Conservation (phyloP, 192 early-diverging fungal genomes). For the Coemansia sp. region DNA sequence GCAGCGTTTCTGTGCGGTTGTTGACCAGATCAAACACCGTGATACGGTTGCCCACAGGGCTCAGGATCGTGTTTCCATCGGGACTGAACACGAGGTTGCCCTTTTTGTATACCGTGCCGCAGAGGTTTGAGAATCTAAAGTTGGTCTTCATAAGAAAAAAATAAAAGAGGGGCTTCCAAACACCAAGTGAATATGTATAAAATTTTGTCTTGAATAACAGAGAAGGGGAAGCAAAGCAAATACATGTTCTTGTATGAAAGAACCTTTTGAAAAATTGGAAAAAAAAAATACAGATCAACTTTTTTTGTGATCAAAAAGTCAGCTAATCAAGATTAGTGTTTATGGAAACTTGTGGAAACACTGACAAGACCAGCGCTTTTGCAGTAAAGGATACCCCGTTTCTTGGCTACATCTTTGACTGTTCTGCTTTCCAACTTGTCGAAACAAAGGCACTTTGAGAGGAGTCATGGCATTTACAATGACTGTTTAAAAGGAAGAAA, state of each 20-base stretch:
- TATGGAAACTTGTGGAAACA: background rate
- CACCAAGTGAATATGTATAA: no score
- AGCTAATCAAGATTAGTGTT: background rate
- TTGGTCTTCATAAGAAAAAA: constrained; percentile 55
- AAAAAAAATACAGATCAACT: constrained; percentile 1
- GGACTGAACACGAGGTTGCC: constrained; percentile 96
- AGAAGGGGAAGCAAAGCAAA: no score
- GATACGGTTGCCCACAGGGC: constrained; percentile 95
- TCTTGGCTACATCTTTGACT: no score
- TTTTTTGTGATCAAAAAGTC: constrained; percentile 1
- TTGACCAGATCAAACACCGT: constrained; percentile 95
- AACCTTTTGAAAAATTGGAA: background rate
- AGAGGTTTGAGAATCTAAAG: constrained; percentile 92
- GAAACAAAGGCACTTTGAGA: no score
- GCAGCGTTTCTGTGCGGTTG: constrained; percentile 89
- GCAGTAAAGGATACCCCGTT: no score
- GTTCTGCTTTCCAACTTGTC: no score
- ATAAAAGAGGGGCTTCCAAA: constrained; percentile 7
- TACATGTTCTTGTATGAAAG: no score
- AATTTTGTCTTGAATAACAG: no score
- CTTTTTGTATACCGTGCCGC: constrained; percentile 94
- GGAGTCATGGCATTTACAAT: no score
- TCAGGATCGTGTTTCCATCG: constrained; percentile 89
- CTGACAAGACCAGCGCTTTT: background rate
- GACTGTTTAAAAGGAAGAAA: background rate